phyloP scores from a whole-genome alignment of 768 basidiomycete genomes.

The Astraeus odoratus region DNA sequence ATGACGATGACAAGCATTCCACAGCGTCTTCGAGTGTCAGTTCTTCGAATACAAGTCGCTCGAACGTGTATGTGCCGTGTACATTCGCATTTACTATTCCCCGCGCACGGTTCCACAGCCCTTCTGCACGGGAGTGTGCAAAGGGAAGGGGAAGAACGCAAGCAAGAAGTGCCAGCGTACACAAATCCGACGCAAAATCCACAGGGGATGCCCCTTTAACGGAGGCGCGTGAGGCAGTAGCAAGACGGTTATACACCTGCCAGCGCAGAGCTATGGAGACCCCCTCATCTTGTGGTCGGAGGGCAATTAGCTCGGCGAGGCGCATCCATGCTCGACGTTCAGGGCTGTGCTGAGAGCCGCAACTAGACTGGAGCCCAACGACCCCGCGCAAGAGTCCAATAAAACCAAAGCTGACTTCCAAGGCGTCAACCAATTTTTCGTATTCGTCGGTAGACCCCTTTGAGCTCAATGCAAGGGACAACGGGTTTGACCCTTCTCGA shows the following conservation, averaged over 20 bases:
- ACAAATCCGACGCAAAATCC: slow-evolving; percentile 40
- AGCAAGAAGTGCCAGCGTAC: slow-evolving; percentile 52
- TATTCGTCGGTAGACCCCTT: slow-evolving; percentile 36
- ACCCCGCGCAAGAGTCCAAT: slow-evolving; percentile 29
- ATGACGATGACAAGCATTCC: slow-evolving; percentile 25
- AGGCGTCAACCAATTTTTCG: slow-evolving; percentile 29
- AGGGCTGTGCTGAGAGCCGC: slow-evolving; percentile 19
- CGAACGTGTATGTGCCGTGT: slow-evolving; percentile 33
- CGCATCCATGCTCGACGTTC: slow-evolving; percentile 46
- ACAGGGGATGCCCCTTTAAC: slow-evolving; percentile 17
- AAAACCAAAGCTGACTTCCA: slow-evolving; percentile 33
- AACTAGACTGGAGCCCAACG: slow-evolving; percentile 4
- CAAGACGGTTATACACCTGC: slow-evolving; percentile 50
- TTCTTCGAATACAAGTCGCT: slow-evolving; percentile 47
- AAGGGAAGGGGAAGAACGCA: slow-evolving; percentile 35
- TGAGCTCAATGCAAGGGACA: slow-evolving; percentile 25
- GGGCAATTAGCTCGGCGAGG: slow-evolving; percentile 40
- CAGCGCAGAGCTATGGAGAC: slow-evolving; percentile 33
- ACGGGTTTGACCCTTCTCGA: slow-evolving; percentile 9
- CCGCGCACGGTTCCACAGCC: slow-evolving; percentile 37
- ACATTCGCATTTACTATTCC: slow-evolving; percentile 16
- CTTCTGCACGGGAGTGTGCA: slow-evolving; percentile 34
- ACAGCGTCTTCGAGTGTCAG: slow-evolving; percentile 51
- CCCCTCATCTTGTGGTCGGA: slow-evolving; percentile 18
- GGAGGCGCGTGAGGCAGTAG: slow-evolving; percentile 15